Conservation (phyloP, 441 rosid genomes). For the Bocquillonia castaneifolia region DNA sequence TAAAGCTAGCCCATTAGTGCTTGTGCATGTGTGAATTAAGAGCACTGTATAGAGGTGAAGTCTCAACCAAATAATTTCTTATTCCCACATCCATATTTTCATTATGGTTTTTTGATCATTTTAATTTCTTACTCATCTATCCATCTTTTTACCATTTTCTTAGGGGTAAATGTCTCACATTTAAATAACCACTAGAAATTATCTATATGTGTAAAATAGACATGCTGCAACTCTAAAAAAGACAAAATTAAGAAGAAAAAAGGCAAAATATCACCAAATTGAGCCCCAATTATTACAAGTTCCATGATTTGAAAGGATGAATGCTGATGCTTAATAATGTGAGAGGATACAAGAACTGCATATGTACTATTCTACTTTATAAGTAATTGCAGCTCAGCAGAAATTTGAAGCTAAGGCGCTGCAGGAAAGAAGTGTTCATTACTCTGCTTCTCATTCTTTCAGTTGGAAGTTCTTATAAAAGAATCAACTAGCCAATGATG, state of each 20-base stretch:
- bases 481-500: not conserved
- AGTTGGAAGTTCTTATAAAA: not conserved
- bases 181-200: not conserved
- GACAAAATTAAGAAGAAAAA: no score
- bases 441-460: not conserved
- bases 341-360: no score
- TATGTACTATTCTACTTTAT: no score
- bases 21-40: not conserved
- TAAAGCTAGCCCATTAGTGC: not conserved
- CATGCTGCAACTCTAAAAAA: not conserved
- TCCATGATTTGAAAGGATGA: no score
- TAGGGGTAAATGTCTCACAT: no score
- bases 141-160: no score
- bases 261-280: not conserved
- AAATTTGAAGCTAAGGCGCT: not conserved
- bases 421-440: not conserved
- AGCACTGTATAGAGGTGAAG: not conserved
- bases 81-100: not conserved
- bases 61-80: no score
- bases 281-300: not conserved
- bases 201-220: not conserved
- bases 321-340: no score
- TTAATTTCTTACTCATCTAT: no score
- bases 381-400: not conserved
- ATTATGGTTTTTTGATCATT: not conserved